Percentiles rank a stretch among this genome's conserved stretches.
Evolutionary conservation across 441 rosid genomes (phyloP).

Genomic region (Corymbia calophylla): DNA sequence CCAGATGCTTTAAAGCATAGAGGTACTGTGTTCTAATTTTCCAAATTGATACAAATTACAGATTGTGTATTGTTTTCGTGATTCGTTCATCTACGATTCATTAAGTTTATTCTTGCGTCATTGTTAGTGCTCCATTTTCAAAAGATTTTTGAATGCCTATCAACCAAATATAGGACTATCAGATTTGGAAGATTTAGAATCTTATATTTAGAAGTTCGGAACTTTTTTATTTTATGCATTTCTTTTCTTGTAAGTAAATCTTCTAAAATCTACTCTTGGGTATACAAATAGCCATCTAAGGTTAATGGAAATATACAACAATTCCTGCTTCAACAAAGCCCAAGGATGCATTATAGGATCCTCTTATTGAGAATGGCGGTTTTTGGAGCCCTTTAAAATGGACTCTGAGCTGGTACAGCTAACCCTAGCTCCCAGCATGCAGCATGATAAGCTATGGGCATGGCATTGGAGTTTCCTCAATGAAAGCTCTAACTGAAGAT

Average conservation of each 20-base stretch:
- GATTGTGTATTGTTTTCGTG: not conserved
- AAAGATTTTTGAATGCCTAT: not conserved
- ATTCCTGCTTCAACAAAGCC: not conserved
- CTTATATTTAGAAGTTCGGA: too few species aligned
- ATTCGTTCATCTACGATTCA: not conserved
- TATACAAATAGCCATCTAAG: too few species aligned
- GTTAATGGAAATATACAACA: too few species aligned
- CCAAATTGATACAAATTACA: not conserved
- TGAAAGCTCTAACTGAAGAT: too few species aligned
- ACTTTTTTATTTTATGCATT: too few species aligned
- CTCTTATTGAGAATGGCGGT: not conserved
- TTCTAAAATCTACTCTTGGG: too few species aligned
- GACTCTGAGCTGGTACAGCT: not conserved
- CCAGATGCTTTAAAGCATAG: not conserved
- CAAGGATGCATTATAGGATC: not conserved
- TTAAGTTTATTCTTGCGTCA: not conserved
- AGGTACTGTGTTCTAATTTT: not conserved
- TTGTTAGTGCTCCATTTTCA: not conserved
- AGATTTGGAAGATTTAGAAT: too few species aligned
- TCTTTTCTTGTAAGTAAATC: too few species aligned
- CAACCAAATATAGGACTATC: too few species aligned
- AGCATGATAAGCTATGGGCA: too few species aligned
- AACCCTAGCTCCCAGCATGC: too few species aligned
- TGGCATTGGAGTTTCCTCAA: too few species aligned
- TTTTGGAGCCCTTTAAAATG: not conserved